Evolutionary conservation across 2,329 filamentous ascomycete genomes (phyloP).

Genomic region (Arthrobotrys megalospora): DNA sequence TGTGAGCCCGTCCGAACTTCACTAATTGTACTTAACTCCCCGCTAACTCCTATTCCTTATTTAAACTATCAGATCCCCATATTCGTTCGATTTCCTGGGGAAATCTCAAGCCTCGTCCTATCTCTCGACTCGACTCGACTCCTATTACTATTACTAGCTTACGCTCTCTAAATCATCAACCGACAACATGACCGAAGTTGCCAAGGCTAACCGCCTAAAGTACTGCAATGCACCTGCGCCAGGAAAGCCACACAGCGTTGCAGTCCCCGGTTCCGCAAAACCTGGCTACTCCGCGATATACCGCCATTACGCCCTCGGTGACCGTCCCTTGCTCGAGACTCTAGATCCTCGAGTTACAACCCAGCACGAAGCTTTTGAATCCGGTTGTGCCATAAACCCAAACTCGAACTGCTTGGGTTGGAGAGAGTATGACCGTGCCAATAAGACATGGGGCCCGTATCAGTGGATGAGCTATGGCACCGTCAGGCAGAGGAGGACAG

Average conservation of each 20-base stretch:
- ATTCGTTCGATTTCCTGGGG: constrained; percentile 43
- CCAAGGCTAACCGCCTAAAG: constrained; percentile 40
- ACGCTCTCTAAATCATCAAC: neutral
- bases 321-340: constrained; percentile 79
- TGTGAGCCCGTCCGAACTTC: constrained; percentile 41
- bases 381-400: constrained; percentile 71
- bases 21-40: constrained; percentile 26
- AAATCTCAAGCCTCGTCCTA: constrained; percentile 25
- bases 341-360: constrained; percentile 79
- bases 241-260: constrained; percentile 82
- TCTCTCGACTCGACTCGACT: neutral
- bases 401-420: constrained; percentile 83
- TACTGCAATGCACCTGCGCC: constrained; percentile 74
- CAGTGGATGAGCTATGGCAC: constrained; percentile 87
- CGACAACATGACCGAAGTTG: constrained; percentile 47
- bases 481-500: constrained; percentile 82
- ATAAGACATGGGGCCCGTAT: constrained; percentile 82
- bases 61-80: constrained; percentile 41
- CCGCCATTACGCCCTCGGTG: constrained; percentile 83
- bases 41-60: constrained; percentile 31
- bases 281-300: constrained; percentile 83
- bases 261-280: constrained; percentile 80
- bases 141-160: neutral
- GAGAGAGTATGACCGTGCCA: constrained; percentile 82
- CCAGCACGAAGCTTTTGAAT: constrained; percentile 85